Percentiles rank a stretch among this genome's conserved stretches.
phyloP scores from a whole-genome alignment of 176 grass and related monocot species.

The Zizania latifolia region DNA sequence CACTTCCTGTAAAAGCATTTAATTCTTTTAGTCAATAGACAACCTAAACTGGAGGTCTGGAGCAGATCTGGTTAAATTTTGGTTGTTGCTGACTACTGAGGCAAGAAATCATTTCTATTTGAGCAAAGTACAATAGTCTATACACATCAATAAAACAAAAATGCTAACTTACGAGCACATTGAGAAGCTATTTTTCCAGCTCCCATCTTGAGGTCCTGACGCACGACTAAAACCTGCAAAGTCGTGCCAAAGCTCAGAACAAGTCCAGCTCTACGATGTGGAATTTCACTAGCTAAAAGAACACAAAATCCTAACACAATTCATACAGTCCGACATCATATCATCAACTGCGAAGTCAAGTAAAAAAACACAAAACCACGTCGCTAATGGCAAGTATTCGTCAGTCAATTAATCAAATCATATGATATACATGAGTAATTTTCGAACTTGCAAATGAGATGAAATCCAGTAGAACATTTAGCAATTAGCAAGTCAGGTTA shows the following conservation, averaged over 20 bases:
- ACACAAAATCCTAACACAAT: too few species aligned
- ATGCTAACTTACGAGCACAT: slow-evolving; percentile 59
- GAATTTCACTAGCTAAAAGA: background rate
- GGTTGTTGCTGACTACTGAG: background rate
- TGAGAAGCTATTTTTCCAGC: slow-evolving; percentile 94
- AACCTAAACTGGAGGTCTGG: background rate
- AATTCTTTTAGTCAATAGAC: too few species aligned
- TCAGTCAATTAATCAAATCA: too few species aligned
- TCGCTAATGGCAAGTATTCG: too few species aligned
- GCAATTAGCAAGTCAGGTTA: slow-evolving; percentile 25
- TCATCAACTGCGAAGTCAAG: too few species aligned
- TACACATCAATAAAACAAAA: background rate
- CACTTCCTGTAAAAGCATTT: too few species aligned
- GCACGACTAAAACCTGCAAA: slow-evolving; percentile 81
- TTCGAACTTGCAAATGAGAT: background rate
- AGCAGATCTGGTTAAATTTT: background rate
- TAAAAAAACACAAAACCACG: too few species aligned
- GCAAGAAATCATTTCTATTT: background rate
- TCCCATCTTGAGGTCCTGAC: slow-evolving; percentile 91
- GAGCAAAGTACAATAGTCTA: background rate
- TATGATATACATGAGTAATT: background rate
- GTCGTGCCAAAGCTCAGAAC: background rate
- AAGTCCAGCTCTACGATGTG: background rate
- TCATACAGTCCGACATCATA: background rate
- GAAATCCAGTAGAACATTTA: background rate